Evolutionary conservation across 2,329 filamentous ascomycete species (phyloP), one percentile per base, ranked within the genome.

Genomic region (Monosporascus cannonballus): DNA sequence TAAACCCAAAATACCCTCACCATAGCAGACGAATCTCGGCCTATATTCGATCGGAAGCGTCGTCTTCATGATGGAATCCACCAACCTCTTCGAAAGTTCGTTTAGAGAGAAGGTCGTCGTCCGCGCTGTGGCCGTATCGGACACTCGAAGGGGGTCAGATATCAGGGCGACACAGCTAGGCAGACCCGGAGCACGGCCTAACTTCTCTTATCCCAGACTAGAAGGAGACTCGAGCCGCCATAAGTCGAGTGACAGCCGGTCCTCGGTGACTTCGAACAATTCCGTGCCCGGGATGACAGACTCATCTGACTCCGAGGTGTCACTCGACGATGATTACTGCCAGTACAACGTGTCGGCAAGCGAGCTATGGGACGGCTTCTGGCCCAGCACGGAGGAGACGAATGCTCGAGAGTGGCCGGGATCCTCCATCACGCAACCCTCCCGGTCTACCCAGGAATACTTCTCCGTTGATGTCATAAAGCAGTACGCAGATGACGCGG

Each of bases 291-390:
- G 74, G 27, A 70, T 80, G 62, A 71, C 78, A 17, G 77, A 81
- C 56, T 75, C 80, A 59, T 73, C 72, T 6, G 77, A 79, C 58
- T 80, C 77, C 4, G 78, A 81, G 49, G 62, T 67, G 18, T 81
- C 78, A 6, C 58, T 68, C 34, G 78, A 81, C 20, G 78, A 79
- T 42, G 77, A 80, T 22, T 30, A 46, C 57, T 72, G 73, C 52
- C 73, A 76, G 54, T 75, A 78, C 55, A 73, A 76, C 51, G 62
- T 70, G 20, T 71, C 76, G 34, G 69, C 70, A 5, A 63, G 71
- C 25, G 72, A 77, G 58, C 62, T 79, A 2, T 81, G 78, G 77
- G 75, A 80, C 59, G 75, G 68, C 50, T 81, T 79, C 60, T 79
- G 76, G 77, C 67, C 57, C 7, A 60, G 51, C 37, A 38, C 37